Evolutionary conservation across 805 yeast genomes (phyloP).

Genomic region (Schizosaccharomyces octosporus): DNA sequence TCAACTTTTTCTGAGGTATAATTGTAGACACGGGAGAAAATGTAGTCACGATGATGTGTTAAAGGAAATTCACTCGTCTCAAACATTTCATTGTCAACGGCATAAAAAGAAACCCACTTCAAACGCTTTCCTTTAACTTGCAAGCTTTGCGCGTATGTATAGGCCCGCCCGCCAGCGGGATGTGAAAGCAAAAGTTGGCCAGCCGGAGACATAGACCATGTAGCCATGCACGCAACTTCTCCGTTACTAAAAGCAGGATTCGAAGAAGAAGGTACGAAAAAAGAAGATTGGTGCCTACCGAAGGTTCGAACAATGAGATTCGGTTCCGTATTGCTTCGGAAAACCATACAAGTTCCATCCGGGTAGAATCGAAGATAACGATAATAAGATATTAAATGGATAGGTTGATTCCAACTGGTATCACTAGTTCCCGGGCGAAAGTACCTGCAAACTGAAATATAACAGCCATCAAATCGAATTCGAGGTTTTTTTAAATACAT

Average conservation of each 20-base stretch:
- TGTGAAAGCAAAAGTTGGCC: neutral
- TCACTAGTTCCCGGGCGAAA: constrained; percentile 59
- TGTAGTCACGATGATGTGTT: neutral
- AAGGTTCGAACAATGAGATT: constrained; percentile 34
- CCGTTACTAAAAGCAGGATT: neutral
- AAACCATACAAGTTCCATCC: constrained; percentile 48
- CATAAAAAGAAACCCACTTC: neutral
- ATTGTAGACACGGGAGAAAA: neutral
- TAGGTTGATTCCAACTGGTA: constrained; percentile 45
- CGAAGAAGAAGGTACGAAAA: neutral
- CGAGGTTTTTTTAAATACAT: constrained; percentile 49
- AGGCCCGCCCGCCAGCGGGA: neutral
- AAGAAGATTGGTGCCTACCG: constrained; percentile 6
- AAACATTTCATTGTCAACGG: neutral
- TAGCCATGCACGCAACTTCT: neutral
- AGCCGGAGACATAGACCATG: neutral
- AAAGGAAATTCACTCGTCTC: neutral
- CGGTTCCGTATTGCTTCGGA: constrained; percentile 55
- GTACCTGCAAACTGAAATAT: constrained; percentile 65
- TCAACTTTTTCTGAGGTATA: neutral
- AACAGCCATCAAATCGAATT: constrained; percentile 57
- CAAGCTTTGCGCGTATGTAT: neutral
- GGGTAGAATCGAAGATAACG: constrained; percentile 61
- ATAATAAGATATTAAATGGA: constrained; percentile 66
- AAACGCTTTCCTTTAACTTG: neutral